These are phyloP conservation scores for Spiromastix sp. DNA, from an alignment of 2,329 filamentous ascomycete species.

Conservation along the genomic window DNA sequence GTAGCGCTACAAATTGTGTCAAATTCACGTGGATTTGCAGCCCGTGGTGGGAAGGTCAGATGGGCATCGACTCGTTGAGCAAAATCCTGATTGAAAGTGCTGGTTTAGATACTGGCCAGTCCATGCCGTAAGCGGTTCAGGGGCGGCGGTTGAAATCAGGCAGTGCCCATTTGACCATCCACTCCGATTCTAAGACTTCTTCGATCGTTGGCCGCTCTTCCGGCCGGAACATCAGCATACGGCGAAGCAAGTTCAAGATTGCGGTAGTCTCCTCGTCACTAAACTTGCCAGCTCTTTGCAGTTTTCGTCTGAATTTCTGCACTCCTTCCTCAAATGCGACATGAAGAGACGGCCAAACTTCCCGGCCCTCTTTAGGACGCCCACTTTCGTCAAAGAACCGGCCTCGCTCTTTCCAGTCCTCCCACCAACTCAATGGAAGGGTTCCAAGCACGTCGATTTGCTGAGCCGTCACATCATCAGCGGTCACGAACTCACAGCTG, in stretches of 20 bases:
- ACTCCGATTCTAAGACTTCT: slow-evolving; percentile 6
- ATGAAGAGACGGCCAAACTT: slow-evolving; percentile 12
- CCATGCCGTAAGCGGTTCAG: no score
- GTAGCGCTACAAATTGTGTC: no score
- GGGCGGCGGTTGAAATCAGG: slow-evolving; percentile 6
- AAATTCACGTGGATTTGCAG: not conserved
- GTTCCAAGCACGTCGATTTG: slow-evolving; percentile 13
- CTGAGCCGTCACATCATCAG: slow-evolving; percentile 8
- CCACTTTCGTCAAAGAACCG: slow-evolving; percentile 11
- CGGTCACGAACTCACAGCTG: slow-evolving; percentile 5
- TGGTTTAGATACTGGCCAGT: no score
- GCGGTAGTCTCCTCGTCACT: slow-evolving; percentile 3
- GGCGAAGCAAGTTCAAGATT: slow-evolving; percentile 3
- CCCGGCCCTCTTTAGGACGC: slow-evolving; percentile 8
- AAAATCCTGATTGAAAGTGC: no score
- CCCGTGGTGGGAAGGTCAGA: not conserved
- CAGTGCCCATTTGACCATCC: slow-evolving; percentile 7
- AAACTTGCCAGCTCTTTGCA: slow-evolving; percentile 5
- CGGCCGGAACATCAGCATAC: slow-evolving; percentile 4
- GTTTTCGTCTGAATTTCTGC: slow-evolving; percentile 11
- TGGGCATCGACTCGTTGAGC: no score
- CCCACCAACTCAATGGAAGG: slow-evolving; percentile 14
- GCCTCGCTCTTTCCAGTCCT: slow-evolving; percentile 10
- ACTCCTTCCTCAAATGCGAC: slow-evolving; percentile 13
- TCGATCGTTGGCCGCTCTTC: slow-evolving; percentile 5